Percentiles rank a stretch among this genome's conserved stretches.
phyloP scores from a whole-genome alignment of 2,329 filamentous ascomycete genomes.

The Penicillium brevicompactum region DNA sequence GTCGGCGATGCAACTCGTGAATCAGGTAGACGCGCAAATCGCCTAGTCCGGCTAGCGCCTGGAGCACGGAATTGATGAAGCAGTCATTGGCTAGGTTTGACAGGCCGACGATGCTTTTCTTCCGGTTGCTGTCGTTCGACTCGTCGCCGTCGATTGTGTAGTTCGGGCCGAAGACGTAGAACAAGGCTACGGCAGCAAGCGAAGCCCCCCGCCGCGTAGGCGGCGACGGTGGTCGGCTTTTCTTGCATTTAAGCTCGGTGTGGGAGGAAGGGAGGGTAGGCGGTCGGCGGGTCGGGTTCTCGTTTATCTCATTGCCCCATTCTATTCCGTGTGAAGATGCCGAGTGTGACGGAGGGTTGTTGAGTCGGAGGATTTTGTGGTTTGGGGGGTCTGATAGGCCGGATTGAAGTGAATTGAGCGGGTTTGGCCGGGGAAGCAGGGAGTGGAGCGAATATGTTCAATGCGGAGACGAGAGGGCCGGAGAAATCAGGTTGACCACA shows the following conservation, averaged over 20 bases:
- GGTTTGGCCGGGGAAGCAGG: constrained; percentile 20
- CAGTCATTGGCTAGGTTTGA: constrained; percentile 92
- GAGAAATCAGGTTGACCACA: neutral
- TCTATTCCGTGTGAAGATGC: constrained; percentile 6
- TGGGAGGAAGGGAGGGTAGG: constrained; percentile 2
- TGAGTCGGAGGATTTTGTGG: neutral
- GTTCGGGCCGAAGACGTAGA: constrained; percentile 98
- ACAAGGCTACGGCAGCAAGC: constrained; percentile 87
- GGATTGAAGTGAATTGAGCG: constrained; percentile 3
- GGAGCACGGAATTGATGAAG: constrained; percentile 95
- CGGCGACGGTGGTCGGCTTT: constrained; percentile 78
- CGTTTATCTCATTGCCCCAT: constrained; percentile 20
- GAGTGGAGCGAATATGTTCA: constrained; percentile 22
- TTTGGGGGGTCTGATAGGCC: neutral
- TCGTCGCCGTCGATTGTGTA: constrained; percentile 89
- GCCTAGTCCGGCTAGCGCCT: constrained; percentile 85
- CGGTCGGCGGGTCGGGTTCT: constrained; percentile 6
- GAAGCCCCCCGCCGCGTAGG: constrained; percentile 93
- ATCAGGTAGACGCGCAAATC: constrained; percentile 92
- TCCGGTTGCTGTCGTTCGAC: constrained; percentile 61
- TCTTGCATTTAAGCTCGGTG: constrained; percentile 70
- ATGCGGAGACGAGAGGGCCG: constrained; percentile 19
- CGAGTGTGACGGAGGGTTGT: neutral
- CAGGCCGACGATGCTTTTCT: constrained; percentile 86
- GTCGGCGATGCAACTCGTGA: constrained; percentile 81